Evolutionary conservation across 2,329 filamentous ascomycete species (phyloP).

Genomic region (Cladophialophora psammophila): DNA sequence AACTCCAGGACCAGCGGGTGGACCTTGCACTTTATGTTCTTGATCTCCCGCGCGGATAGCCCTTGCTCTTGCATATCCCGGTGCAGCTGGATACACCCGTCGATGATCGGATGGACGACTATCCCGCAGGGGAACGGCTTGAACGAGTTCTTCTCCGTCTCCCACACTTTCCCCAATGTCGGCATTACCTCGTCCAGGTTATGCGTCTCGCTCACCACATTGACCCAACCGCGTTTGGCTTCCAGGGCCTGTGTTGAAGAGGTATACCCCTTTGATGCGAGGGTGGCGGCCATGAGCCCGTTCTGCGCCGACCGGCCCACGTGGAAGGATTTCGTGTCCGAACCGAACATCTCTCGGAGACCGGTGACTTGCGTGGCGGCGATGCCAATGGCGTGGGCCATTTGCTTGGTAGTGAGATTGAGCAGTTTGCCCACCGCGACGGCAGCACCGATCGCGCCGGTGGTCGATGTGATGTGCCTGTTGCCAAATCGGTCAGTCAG

Average conservation of each 20-base stretch:
- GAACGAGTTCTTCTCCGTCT: slow-evolving; percentile 62
- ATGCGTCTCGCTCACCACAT: slow-evolving; percentile 55
- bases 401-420: slow-evolving; percentile 49
- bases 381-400: slow-evolving; percentile 60
- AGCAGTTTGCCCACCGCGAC: slow-evolving; percentile 60
- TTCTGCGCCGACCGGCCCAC: slow-evolving; percentile 61
- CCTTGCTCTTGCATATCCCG: slow-evolving; percentile 47
- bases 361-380: slow-evolving; percentile 63
- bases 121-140: slow-evolving; percentile 66
- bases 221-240: slow-evolving; percentile 62
- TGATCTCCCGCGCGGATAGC: slow-evolving; percentile 46
- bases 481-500: slow-evolving; percentile 1
- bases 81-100: slow-evolving; percentile 59
- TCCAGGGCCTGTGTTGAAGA: slow-evolving; percentile 58
- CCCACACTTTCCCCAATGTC: slow-evolving; percentile 53
- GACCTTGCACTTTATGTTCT: slow-evolving; percentile 53
- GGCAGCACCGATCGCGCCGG: slow-evolving; percentile 61
- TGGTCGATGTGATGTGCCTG: slow-evolving; percentile 60
- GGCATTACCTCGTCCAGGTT: slow-evolving; percentile 52
- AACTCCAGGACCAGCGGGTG: slow-evolving; percentile 62
- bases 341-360: slow-evolving; percentile 63
- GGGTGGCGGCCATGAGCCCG: slow-evolving; percentile 56
- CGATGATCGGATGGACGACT: slow-evolving; percentile 64
- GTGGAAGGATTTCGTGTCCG: slow-evolving; percentile 64
- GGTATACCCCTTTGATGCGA: slow-evolving; percentile 59